Evolutionary conservation across 352 stramenopile species (phyloP).

Genomic region (Phytophthora meadii): DNA sequence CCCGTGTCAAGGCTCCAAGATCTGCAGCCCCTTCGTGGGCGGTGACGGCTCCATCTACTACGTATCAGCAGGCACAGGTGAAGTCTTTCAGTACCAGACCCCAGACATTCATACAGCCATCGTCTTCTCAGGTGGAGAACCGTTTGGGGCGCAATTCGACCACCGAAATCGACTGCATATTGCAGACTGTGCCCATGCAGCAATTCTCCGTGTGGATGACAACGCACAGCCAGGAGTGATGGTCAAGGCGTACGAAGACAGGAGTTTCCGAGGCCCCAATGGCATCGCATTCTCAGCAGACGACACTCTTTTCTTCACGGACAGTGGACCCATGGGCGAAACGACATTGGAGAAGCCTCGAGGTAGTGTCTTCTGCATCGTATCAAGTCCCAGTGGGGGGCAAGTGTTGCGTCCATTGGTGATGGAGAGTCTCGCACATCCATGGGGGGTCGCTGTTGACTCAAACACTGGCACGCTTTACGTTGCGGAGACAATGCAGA

Average conservation of each 20-base stretch:
- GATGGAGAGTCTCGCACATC: slow-evolving; percentile 83
- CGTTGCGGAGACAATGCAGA: slow-evolving; percentile 82
- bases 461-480: slow-evolving; percentile 58
- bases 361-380: slow-evolving; percentile 85
- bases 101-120: slow-evolving; percentile 58
- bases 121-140: slow-evolving; percentile 76
- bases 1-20: slow-evolving; percentile 68
- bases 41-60: slow-evolving; percentile 58
- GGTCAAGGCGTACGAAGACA: slow-evolving; percentile 87
- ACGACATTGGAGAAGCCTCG: slow-evolving; percentile 82
- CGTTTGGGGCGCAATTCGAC: slow-evolving; percentile 74
- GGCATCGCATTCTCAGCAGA: slow-evolving; percentile 65
- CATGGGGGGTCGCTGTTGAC: slow-evolving; percentile 64
- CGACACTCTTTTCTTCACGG: slow-evolving; percentile 84
- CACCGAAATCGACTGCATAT: slow-evolving; percentile 63
- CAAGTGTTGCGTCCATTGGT: slow-evolving; percentile 77
- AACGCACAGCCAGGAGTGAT: slow-evolving; percentile 68
- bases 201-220: slow-evolving; percentile 75
- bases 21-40: slow-evolving; percentile 76
- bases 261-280: slow-evolving; percentile 75
- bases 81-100: slow-evolving; percentile 62
- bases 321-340: slow-evolving; percentile 86
- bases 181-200: slow-evolving; percentile 74
- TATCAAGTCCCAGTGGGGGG: slow-evolving; percentile 63
- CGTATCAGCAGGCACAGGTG: slow-evolving; percentile 72